Conservation (phyloP, 148 eudicot genomes). For the Silene conica region DNA sequence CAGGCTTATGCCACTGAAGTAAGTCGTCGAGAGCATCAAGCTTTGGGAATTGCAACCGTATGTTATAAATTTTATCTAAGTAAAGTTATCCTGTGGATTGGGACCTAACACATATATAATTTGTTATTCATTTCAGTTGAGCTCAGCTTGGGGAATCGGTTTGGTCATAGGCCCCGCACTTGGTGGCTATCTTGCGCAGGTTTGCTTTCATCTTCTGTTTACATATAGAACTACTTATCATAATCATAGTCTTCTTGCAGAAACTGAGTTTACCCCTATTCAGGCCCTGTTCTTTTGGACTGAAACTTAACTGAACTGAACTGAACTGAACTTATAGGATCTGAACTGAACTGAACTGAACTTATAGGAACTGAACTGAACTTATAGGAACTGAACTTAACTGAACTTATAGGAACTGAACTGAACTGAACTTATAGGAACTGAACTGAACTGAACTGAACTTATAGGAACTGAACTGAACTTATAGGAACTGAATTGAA, state of each 20-base stretch:
- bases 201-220: slow-evolving; percentile 14
- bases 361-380: too few species aligned
- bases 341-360: too few species aligned
- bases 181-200: slow-evolving; percentile 56
- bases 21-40: slow-evolving; percentile 58
- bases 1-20: slow-evolving; percentile 66
- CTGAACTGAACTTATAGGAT: too few species aligned
- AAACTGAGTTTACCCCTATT: background rate
- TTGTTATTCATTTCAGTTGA: slow-evolving; percentile 27
- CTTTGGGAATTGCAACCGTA: slow-evolving; percentile 58
- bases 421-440: too few species aligned
- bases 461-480: too few species aligned
- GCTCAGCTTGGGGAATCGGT: slow-evolving; percentile 43
- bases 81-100: background rate
- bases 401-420: too few species aligned
- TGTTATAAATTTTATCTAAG: slow-evolving; percentile 15
- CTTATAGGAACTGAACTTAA: too few species aligned
- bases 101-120: background rate
- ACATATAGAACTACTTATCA: background rate
- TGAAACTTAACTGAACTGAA: too few species aligned
- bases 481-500: too few species aligned
- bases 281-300: too few species aligned
- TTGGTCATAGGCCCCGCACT: slow-evolving; percentile 48
- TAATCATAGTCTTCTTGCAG: too few species aligned
- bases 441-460: too few species aligned